Conservation (phyloP, 257 asterid species). For the Euphrasia confusa region DNA sequence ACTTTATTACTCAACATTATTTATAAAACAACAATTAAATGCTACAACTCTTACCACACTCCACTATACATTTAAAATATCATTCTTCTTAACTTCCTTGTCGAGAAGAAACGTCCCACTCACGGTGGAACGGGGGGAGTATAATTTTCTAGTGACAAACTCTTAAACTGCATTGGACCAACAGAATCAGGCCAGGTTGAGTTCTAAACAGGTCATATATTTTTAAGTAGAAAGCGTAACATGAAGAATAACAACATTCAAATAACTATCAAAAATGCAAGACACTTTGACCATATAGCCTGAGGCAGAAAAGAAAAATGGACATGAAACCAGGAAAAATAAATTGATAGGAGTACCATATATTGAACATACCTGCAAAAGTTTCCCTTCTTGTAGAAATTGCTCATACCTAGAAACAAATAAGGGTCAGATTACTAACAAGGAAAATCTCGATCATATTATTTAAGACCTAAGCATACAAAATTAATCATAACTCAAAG, state of each 20-base stretch:
- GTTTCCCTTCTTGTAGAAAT: conserved; percentile 77
- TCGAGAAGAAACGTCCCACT: too few species aligned
- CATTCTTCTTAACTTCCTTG: too few species aligned
- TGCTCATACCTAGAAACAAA: conserved; percentile 61
- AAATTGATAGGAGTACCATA: too few species aligned
- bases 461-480: conserved; percentile 14
- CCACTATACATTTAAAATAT: too few species aligned
- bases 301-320: background rate
- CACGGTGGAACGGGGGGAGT: too few species aligned
- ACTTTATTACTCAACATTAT: too few species aligned
- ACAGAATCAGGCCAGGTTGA: conserved; percentile 1
- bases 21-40: too few species aligned
- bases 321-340: conserved; percentile 11
- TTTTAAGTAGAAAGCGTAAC: conserved; percentile 6
- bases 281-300: conserved; percentile 16
- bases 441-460: conserved; percentile 5
- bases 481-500: background rate
- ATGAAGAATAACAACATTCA: background rate
- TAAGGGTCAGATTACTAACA: conserved; percentile 1
- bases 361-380: conserved; percentile 62
- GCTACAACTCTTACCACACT: too few species aligned
- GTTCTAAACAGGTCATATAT: background rate
- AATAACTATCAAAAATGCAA: conserved; percentile 17
- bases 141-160: background rate
- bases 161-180: background rate